Evolutionary conservation across 1,284 basidiomycete genomes (phyloP).

Genomic region (Trichosporon asahii): DNA sequence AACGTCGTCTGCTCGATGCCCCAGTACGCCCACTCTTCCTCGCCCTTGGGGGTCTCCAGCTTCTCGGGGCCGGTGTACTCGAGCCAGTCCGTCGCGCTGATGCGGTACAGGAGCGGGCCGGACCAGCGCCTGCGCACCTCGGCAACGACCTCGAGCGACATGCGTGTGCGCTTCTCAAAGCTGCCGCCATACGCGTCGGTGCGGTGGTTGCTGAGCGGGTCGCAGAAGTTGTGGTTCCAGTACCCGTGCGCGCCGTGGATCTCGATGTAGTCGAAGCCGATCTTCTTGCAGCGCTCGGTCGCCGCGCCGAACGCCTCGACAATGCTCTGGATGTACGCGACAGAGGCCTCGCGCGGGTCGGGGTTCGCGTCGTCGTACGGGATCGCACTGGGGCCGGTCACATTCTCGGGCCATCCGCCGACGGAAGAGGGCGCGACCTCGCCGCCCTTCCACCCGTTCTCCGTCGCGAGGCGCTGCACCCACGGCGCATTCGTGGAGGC

Average conservation of each 20-base stretch:
- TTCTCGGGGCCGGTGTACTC: constrained; percentile 54
- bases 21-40: constrained; percentile 52
- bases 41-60: constrained; percentile 57
- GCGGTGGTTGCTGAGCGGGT: constrained; percentile 67
- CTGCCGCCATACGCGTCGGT: constrained; percentile 69
- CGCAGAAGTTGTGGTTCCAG: constrained; percentile 62
- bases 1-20: constrained; percentile 71
- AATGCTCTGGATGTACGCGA: constrained; percentile 60
- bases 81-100: constrained; percentile 75
- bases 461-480: constrained; percentile 49
- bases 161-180: constrained; percentile 68
- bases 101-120: constrained; percentile 69
- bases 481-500: constrained; percentile 64
- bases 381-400: constrained; percentile 59
- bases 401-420: constrained; percentile 70
- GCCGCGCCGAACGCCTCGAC: constrained; percentile 66
- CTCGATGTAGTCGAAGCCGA: constrained; percentile 79
- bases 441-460: constrained; percentile 43
- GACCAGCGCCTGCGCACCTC: constrained; percentile 61
- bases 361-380: constrained; percentile 58
- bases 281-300: constrained; percentile 60
- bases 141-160: constrained; percentile 61
- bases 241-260: constrained; percentile 70
- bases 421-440: constrained; percentile 53
- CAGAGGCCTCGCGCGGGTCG: constrained; percentile 59